These are phyloP conservation scores for Ustilago vetiveriae DNA, from an alignment of 1,284 basidiomycete genomes.

Conservation along the genomic window DNA sequence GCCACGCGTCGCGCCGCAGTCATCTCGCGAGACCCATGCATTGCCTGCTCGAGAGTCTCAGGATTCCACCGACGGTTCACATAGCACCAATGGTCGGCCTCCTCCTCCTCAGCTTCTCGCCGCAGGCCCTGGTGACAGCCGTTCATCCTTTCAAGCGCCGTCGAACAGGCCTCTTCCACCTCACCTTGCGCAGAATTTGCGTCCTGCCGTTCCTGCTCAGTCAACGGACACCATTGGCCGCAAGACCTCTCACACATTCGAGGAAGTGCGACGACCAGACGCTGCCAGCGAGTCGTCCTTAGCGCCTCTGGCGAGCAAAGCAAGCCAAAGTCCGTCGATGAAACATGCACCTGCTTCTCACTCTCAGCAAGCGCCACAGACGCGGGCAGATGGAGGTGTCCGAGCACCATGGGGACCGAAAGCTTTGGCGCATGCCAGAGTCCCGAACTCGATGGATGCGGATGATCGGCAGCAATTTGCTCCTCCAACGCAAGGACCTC, in stretches of 20 bases:
- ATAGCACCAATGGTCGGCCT: slow-evolving; percentile 22
- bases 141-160: slow-evolving; percentile 5
- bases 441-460: slow-evolving; percentile 1
- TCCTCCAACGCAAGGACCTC: background rate
- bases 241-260: slow-evolving; percentile 29
- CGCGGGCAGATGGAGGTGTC: background rate
- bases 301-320: background rate
- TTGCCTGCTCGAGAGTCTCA: slow-evolving; percentile 3
- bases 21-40: slow-evolving; percentile 1
- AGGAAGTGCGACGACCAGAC: slow-evolving; percentile 20
- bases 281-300: background rate
- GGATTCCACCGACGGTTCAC: background rate
- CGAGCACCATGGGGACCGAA: slow-evolving; percentile 37
- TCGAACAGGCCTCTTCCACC: slow-evolving; percentile 43
- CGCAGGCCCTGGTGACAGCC: slow-evolving; percentile 23
- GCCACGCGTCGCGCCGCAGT: background rate
- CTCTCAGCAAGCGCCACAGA: slow-evolving; percentile 2
- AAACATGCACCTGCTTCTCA: slow-evolving; percentile 5
- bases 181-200: slow-evolving; percentile 44
- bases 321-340: background rate
- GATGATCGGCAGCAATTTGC: background rate
- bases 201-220: slow-evolving; percentile 16
- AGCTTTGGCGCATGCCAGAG: slow-evolving; percentile 18
- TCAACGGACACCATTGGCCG: slow-evolving; percentile 10
- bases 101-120: slow-evolving; percentile 35